phyloP scores from a whole-genome alignment of 2,329 filamentous ascomycete genomes.

The Onygenales sp. region DNA sequence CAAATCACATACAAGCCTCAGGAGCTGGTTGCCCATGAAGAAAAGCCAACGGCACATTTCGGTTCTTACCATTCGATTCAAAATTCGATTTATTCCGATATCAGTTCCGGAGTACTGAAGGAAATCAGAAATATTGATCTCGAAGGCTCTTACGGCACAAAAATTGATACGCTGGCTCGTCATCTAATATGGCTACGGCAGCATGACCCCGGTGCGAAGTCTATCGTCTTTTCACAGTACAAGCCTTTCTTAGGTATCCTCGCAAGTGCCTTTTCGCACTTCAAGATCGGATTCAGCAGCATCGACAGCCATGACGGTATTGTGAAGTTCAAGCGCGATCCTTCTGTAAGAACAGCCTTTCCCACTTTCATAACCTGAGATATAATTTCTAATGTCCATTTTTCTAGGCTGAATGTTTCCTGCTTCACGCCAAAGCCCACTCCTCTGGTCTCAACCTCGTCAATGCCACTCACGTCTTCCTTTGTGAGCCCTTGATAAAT shows the following conservation, averaged over 20 bases:
- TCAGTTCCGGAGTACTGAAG: slow-evolving; percentile 59
- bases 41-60: slow-evolving; percentile 21
- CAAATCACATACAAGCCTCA: slow-evolving; percentile 76
- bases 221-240: slow-evolving; percentile 91
- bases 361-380: not conserved
- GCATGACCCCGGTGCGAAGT: slow-evolving; percentile 78
- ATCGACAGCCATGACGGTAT: slow-evolving; percentile 63
- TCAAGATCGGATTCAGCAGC: slow-evolving; percentile 63
- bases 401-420: slow-evolving; percentile 61
- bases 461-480: slow-evolving; percentile 86
- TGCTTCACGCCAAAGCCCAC: slow-evolving; percentile 82
- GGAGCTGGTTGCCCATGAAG: slow-evolving; percentile 58
- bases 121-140: slow-evolving; percentile 79
- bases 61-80: slow-evolving; percentile 21
- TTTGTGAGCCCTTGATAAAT: slow-evolving; percentile 89
- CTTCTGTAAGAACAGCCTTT: slow-evolving; percentile 31
- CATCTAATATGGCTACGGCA: slow-evolving; percentile 80
- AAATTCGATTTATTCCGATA: slow-evolving; percentile 63
- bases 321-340: slow-evolving; percentile 65
- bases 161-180: slow-evolving; percentile 72
- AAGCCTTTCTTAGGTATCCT: slow-evolving; percentile 70
- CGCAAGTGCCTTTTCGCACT: slow-evolving; percentile 56
- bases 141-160: slow-evolving; percentile 68
- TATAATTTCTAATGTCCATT: slow-evolving; percentile 6
- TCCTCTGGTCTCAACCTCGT: slow-evolving; percentile 84